Base-by-base conservation (phyloP, 2,329 filamentous ascomycete species). In the Colletotrichum salicis region DNA sequence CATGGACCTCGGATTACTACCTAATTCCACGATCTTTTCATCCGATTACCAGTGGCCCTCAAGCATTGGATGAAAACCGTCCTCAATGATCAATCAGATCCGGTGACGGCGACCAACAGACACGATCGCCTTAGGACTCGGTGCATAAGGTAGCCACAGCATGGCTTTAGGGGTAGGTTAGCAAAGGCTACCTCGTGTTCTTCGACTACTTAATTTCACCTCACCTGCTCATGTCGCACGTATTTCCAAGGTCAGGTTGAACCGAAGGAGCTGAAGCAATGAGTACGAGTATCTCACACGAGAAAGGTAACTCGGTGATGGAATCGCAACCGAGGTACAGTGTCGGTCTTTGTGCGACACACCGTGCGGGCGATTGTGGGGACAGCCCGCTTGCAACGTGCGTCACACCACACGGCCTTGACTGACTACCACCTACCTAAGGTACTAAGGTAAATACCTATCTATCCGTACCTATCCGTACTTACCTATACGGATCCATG, bases 301-400 rank as follows among this genome's bases (percentile, higher is more conserved):
- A 41, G 7, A 1, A 41, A 41, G 12, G 48, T 15, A 48, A 5
- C 57, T 70, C 67, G 48, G 63, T 19, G 67, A 54, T 67, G 45
- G 27, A 55, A 48, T 64, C 60, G 70, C 48, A 51, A 57, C 66
- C 70, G 45, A 64, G 22, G 15, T 35, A 72, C 70, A 64, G 66
- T 72, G 35, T 64, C 59, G 59, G 54, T 19, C 8, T 22, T 64
- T 51, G 24, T 57, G 29, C 54, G 22, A 69, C 48, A 52, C 59
- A 71, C 70, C 4, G 70, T 70, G 60, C 70, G 60, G 70, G 55
- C 27, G 66, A 59, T 55, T 48, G 48, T 64, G 70, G 70, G 15
- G 56, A 48, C 52, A 12, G 24, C 33, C 12, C 24, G 65, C 48
- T 27, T 33, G 37, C 29, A 48, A 54, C 37, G 15, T 57, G 65